Evolutionary conservation across 2,329 filamentous ascomycete species (phyloP).

Genomic region (Teratosphaeria zuluensis): DNA sequence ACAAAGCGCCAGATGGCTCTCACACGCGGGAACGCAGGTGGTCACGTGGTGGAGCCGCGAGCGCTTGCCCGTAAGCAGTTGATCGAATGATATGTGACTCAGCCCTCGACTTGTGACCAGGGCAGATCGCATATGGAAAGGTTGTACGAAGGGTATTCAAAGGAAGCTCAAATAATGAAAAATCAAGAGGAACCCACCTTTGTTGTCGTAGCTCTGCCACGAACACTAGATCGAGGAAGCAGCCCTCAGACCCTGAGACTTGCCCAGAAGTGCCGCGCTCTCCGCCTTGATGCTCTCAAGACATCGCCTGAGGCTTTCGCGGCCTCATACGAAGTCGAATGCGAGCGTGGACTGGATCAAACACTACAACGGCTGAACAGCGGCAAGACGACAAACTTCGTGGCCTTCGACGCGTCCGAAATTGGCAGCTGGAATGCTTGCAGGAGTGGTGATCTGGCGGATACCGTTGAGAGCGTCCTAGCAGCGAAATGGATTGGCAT

Average conservation of each 20-base stretch:
- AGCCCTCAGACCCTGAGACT: constrained; percentile 3
- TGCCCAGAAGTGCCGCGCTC: constrained; percentile 13
- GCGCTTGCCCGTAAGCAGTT: neutral
- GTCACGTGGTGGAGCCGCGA: neutral
- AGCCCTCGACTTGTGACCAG: neutral
- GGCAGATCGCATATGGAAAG: neutral
- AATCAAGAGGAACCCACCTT: neutral
- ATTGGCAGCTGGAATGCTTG: neutral
- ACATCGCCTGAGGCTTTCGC: constrained; percentile 22
- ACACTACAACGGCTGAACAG: constrained; percentile 17
- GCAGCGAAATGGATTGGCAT: constrained; percentile 17
- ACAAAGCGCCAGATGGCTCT: neutral
- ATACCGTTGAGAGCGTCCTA: constrained; percentile 4
- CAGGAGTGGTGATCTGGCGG: neutral
- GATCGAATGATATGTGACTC: neutral
- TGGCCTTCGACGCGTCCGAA: constrained; percentile 7
- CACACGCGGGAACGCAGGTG: neutral
- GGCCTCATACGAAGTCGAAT: constrained; percentile 20
- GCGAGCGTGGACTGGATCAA: constrained; percentile 9
- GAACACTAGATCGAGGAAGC: neutral
- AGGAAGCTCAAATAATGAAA: neutral
- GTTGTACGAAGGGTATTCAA: neutral
- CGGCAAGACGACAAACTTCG: constrained; percentile 16
- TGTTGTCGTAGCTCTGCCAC: neutral
- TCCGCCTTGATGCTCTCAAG: constrained; percentile 19